Conservation (phyloP, 2,329 filamentous ascomycete species). For the Myriosclerotinia curreyana region DNA sequence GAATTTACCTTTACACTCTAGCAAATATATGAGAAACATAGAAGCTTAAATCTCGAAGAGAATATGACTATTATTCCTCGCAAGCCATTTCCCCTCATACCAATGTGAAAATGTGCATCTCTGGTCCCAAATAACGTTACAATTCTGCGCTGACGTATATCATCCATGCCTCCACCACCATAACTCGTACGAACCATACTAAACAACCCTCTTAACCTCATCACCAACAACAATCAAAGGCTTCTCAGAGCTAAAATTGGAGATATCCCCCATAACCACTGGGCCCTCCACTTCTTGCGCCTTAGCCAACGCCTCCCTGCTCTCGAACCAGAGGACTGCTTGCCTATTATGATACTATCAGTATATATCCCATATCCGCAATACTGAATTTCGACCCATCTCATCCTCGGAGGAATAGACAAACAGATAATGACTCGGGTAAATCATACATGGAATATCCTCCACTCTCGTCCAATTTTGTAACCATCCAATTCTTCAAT, state of each 20-base stretch:
- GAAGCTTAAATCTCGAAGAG: background rate
- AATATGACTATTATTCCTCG: background rate
- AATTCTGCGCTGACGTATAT: background rate
- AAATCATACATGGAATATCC: constrained; percentile 8
- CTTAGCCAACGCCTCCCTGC: background rate
- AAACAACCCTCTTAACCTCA: background rate
- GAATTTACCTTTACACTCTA: background rate
- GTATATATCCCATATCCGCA: background rate
- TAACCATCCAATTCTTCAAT: background rate
- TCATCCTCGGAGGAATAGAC: background rate
- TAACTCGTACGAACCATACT: background rate
- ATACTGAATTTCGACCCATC: background rate
- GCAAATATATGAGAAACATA: background rate
- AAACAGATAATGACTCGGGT: background rate
- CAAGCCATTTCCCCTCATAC: background rate
- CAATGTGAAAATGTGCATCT: background rate
- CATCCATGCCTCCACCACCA: background rate
- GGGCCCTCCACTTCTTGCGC: background rate
- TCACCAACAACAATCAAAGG: constrained; percentile 3
- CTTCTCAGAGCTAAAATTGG: constrained; percentile 13
- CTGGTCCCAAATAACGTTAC: background rate
- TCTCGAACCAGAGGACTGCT: constrained; percentile 8
- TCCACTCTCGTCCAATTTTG: background rate
- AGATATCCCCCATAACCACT: background rate
- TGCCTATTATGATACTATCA: background rate